A percentile compares a stretch with the other conserved stretches of the same genome.
phyloP scores from a whole-genome alignment of 2,329 filamentous ascomycete species.

The Pseudogymnoascus sp. region DNA sequence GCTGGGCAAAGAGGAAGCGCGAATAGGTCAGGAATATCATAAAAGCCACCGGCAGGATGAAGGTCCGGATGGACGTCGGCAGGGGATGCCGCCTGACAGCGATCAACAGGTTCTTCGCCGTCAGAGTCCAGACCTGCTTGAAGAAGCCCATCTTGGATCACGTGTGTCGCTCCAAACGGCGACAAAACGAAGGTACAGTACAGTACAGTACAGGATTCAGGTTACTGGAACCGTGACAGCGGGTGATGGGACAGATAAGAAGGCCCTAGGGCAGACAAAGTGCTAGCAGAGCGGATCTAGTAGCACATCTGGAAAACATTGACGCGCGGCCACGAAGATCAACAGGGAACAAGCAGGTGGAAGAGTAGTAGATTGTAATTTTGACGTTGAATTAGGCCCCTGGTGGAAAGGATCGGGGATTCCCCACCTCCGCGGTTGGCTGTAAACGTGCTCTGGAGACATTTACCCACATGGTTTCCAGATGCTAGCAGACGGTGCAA shows the following conservation, averaged over 20 bases:
- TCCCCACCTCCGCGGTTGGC: background rate
- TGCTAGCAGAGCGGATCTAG: background rate
- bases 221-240: background rate
- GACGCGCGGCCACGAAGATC: background rate
- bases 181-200: background rate
- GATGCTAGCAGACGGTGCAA: background rate
- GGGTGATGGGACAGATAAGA: constrained; percentile 8
- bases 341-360: constrained; percentile 40
- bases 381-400: constrained; percentile 18
- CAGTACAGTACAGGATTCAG: background rate
- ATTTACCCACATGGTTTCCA: background rate
- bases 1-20: constrained; percentile 76
- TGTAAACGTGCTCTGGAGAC: background rate
- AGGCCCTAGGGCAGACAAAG: background rate
- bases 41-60: constrained; percentile 54
- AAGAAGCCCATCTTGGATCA: constrained; percentile 41
- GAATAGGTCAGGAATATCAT: constrained; percentile 62
- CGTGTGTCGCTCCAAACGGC: background rate
- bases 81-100: constrained; percentile 48
- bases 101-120: constrained; percentile 55
- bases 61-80: constrained; percentile 49
- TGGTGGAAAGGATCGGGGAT: background rate
- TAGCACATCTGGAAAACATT: background rate
- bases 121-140: constrained; percentile 53
- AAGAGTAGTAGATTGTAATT: constrained; percentile 21